phyloP scores from a whole-genome alignment of 805 yeast species.

The Metschnikowia noctiluminum region DNA sequence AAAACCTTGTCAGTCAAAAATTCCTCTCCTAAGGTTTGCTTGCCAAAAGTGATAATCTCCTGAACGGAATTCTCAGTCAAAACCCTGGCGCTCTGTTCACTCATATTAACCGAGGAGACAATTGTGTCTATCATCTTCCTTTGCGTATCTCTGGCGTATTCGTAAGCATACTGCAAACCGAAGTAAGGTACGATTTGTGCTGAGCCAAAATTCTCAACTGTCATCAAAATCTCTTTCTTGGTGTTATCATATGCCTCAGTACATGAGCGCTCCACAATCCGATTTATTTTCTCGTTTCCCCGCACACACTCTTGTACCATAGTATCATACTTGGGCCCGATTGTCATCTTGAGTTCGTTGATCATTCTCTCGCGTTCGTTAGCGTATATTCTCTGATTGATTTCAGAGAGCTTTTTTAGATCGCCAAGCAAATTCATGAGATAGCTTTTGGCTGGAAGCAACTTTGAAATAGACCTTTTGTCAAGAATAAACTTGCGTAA shows the following conservation, averaged over 20 bases:
- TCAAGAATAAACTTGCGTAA: constrained; percentile 83
- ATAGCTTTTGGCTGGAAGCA: constrained; percentile 91
- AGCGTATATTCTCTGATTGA: constrained; percentile 56
- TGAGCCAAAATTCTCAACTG: constrained; percentile 52
- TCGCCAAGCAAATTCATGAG: constrained; percentile 68
- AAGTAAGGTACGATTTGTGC: constrained; percentile 51
- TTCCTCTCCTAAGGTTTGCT: constrained; percentile 59
- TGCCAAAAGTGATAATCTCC: constrained; percentile 60
- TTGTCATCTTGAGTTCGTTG: constrained; percentile 45
- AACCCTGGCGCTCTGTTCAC: constrained; percentile 68
- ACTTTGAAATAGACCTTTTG: constrained; percentile 82
- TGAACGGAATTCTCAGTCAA: constrained; percentile 60
- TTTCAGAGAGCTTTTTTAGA: constrained; percentile 52
- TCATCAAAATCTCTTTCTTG: constrained; percentile 46
- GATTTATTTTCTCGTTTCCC: constrained; percentile 58
- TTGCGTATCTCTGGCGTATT: constrained; percentile 70
- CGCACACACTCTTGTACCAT: constrained; percentile 49
- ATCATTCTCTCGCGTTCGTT: constrained; percentile 47
- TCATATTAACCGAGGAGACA: constrained; percentile 54
- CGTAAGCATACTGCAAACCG: constrained; percentile 63
- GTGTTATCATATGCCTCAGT: constrained; percentile 60
- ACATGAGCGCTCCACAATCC: constrained; percentile 58
- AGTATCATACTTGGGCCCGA: constrained; percentile 63
- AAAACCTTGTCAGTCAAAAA: constrained; percentile 59
- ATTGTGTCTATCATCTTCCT: constrained; percentile 62